These are phyloP conservation scores for Ustilago esculenta DNA, from an alignment of 1,284 basidiomycete genomes.

Conservation along the genomic window DNA sequence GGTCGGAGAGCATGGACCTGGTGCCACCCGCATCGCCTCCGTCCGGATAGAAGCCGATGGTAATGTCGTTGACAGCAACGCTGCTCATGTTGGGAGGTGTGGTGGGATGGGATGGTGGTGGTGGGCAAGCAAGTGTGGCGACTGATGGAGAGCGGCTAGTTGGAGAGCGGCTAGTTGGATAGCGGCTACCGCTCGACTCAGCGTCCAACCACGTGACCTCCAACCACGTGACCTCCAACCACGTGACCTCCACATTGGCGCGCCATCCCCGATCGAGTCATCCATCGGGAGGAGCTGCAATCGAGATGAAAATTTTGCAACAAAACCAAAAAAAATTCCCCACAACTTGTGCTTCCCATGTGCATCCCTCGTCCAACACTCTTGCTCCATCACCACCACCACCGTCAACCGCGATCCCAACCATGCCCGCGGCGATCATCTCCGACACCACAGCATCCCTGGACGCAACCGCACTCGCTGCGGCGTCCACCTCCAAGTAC, in stretches of 20 bases:
- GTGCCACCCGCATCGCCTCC: slow-evolving; percentile 40
- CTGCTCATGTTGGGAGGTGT: not conserved
- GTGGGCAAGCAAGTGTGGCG: not conserved
- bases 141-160: no score
- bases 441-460: slow-evolving; percentile 26
- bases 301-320: slow-evolving; percentile 34
- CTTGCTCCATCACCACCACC: not conserved
- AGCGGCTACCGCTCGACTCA: slow-evolving; percentile 4
- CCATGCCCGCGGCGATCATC: slow-evolving; percentile 34
- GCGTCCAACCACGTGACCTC: slow-evolving; percentile 20
- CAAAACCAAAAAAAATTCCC: not conserved
- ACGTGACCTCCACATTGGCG: not conserved
- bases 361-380: not conserved
- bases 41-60: slow-evolving; percentile 37
- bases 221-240: no score
- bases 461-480: slow-evolving; percentile 36
- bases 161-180: not conserved
- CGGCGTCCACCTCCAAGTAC: slow-evolving; percentile 43
- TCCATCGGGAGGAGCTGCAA: not conserved
- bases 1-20: slow-evolving; percentile 30
- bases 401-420: not conserved
- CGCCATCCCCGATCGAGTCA: not conserved
- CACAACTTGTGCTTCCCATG: not conserved
- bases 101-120: not conserved
- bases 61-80: slow-evolving; percentile 10